Evolutionary conservation across 306 rosid species (phyloP).

Genomic region (Abrus precatorius): DNA sequence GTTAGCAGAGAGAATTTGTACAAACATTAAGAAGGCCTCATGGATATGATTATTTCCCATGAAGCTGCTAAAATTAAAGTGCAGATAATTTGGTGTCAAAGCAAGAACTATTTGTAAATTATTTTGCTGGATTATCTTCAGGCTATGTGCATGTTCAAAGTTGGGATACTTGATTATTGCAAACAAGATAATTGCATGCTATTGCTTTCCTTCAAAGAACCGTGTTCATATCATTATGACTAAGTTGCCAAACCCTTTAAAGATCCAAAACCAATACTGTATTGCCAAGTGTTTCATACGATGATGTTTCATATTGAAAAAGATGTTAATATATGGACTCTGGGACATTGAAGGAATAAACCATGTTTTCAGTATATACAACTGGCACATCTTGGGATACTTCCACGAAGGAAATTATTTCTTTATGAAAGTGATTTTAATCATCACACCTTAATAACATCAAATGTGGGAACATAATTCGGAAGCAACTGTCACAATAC

Average conservation of each 20-base stretch:
- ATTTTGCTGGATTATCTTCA: neutral
- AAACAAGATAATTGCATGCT: neutral
- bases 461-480: neutral
- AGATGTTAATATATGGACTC: no score
- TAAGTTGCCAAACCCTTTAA: no score
- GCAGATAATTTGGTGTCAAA: neutral
- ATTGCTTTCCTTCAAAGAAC: neutral
- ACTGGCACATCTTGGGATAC: neutral
- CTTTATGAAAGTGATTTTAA: conserved; percentile 52
- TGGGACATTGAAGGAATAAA: no score
- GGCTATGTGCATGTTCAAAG: conserved; percentile 14
- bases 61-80: conserved; percentile 6
- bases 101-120: neutral
- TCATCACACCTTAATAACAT: neutral
- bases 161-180: conserved; percentile 25
- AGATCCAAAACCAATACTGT: no score
- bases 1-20: neutral
- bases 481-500: neutral
- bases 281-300: no score
- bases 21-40: conserved; percentile 10
- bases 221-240: neutral
- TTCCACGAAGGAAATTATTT: conserved; percentile 52
- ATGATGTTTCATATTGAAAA: no score
- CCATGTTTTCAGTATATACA: no score
- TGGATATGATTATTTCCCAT: conserved; percentile 35